Base-by-base conservation (phyloP, 2,329 filamentous ascomycete genomes). In the Diatrype stigma region DNA sequence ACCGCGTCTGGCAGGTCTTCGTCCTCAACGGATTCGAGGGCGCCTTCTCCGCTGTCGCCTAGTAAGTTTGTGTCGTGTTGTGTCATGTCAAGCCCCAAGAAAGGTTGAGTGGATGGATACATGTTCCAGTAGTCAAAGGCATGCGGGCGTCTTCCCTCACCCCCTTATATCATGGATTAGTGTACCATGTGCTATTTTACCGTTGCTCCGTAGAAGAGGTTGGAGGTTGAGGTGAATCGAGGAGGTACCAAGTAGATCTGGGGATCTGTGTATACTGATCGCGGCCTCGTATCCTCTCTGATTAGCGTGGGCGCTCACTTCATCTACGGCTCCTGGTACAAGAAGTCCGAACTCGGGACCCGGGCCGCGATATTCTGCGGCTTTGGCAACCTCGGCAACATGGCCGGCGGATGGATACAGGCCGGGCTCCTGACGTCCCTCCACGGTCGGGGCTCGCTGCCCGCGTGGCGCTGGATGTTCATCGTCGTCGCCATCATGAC, bases 351-450 rank as follows among this genome's bases (percentile, higher is more conserved):
- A 50, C 63, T 75, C 4, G 72, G 70, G 0, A 72, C 64, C 3
- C 60, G 69, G 22, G 68, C 69, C n/a, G 68, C 69, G 4, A 58
- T 72, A 21, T 74, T 75, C 45, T 73, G 71, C 48, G 65, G 66
- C 1, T 73, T 73, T 42, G 71, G 72, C 0, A 70, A 74, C 45
- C 45, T 75, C 4, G 72, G 72, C 0, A 73, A 67, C 23, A 73
- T 74, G 70, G 67, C 72, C 1, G 72, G 72, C 3, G 70, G 71
- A 1, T 74, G 71, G 71, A 74, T 75, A 22, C 72, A 75, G 52
- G 71, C 71, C 1, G 71, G 67, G 2, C 52, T 74, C 22, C 54
- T 74, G 42, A 51, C 65, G 12, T 65, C 65, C 6, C 53, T 74
- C 2, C 63, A 66, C 22, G 70, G 67, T 2, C 47, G 42, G 21